Evolutionary conservation across 2,329 filamentous ascomycete species (phyloP), one percentile per base, ranked within the genome.

Genomic region (Aquanectria penicillioides): DNA sequence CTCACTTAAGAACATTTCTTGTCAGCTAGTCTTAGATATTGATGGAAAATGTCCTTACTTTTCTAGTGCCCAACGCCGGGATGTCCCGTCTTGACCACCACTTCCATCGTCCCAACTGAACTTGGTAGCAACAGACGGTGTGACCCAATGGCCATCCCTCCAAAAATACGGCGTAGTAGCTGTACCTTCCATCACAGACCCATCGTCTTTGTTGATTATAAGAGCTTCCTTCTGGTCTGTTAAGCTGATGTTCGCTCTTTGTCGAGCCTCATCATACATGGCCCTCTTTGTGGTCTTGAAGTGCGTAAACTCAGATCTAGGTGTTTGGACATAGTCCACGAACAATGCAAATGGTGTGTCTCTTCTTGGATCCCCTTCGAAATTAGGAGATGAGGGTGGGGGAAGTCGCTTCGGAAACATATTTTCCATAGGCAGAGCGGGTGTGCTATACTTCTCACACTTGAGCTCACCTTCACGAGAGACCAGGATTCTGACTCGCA

Each of bases 21-120:
- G 56, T 61, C 6, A 64, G 59, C 11, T 6, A 49, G 18, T 31
- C 33, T 15, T 22, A 20, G 17, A n/a, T 49, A 37, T 17, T 20
- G 6, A 4, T 13, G 12, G 12, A 37, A 18, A 2, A 4, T 3
- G 13, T 29, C 71, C 78, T 52, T 74, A 87, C 85, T 83, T 84
- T 59, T 89, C 85, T 36, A 98, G 73, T n/a, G 92, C 90, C 89
- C 93, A 97, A 57, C 92, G 82, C 64, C 94, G 85, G 6, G 90
- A 92, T 6, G 91, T 95, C 1, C 94, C 94, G 51, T 89, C 83
- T 72, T 96, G 92, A 0, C 94, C 94, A 36, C 94, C 94, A 57
- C 86, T 89, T 2, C 82, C 84, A 33, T 72, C 62, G 0, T 73
- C 63, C 25, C 63, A 51, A 38, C 68, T 72, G 53, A 77, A 83